Conservation (phyloP, 441 rosid genomes). For the Oxalis stricta region DNA sequence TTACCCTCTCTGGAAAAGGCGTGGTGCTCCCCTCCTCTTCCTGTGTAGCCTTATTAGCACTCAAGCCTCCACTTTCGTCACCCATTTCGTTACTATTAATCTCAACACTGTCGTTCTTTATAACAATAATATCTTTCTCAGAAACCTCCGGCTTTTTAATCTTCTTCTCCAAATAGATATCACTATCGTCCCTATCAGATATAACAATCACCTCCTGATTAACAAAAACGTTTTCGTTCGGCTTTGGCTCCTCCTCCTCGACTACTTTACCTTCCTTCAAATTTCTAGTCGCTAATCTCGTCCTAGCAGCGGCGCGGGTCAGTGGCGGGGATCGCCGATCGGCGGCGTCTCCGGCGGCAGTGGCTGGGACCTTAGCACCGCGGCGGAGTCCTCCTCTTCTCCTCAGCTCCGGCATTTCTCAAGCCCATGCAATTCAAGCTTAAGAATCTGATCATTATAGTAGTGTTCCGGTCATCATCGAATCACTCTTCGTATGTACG, state of each 20-base stretch:
- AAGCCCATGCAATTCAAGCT: constrained; percentile 56
- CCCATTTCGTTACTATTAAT: constrained; percentile 33
- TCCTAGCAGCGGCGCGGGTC: constrained; percentile 58
- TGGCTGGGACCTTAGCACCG: constrained; percentile 31
- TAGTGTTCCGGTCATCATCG: constrained; percentile 2
- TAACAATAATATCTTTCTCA: constrained; percentile 16
- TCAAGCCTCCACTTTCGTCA: constrained; percentile 80
- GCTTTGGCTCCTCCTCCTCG: constrained; percentile 3
- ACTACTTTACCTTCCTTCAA: constrained; percentile 15
- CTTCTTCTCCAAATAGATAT: constrained; percentile 11
- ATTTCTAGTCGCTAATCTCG: constrained; percentile 43
- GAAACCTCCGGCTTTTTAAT: constrained; percentile 13
- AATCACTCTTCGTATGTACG: constrained; percentile 12
- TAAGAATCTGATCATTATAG: constrained; percentile 35
- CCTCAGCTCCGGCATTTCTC: constrained; percentile 84
- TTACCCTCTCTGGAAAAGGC: constrained; percentile 85
- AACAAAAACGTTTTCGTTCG: neutral
- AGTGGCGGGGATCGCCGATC: constrained; percentile 17
- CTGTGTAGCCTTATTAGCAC: constrained; percentile 72
- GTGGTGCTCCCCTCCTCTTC: constrained; percentile 91
- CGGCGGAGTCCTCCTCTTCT: constrained; percentile 60
- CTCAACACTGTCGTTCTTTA: constrained; percentile 20
- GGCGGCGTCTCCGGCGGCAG: constrained; percentile 27
- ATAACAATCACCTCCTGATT: constrained; percentile 12
- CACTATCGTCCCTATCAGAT: constrained; percentile 16